Base-by-base conservation (phyloP, 177 flowering plant genomes). In the Telopea speciosissima region DNA sequence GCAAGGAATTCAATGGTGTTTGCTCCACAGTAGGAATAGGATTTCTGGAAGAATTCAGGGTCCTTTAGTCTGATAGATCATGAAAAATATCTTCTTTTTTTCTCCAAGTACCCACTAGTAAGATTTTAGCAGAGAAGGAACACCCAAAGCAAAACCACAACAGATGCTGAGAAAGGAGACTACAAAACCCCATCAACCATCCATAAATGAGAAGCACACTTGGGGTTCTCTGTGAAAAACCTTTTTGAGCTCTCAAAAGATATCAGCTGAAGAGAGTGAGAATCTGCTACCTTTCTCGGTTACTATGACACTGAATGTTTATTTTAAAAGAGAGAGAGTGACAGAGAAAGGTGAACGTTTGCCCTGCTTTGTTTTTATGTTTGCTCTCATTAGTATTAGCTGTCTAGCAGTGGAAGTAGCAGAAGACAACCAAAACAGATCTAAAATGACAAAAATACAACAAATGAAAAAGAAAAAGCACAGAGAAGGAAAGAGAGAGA, bases 1-100 rank as follows among this genome's bases (percentile, higher is more conserved):
- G 70, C 42, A 69, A 71, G 58, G 60, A 16, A 45, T 77, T 79
- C 70, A 82, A 76, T 59, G 66, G 78, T 33, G 75, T 79, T 76
- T 68, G 67, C 79, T 74, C 78, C 77, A 66, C 73, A 69, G 76
- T 58, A 70, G 70, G 71, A 81, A 70, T 71, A 78, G 81, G 83
- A 75, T 69, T 77, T 83, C 71, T 74, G 72, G 79, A 74, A 79
- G 68, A 63, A 77, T 79, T 74, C 79, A 13, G 28, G 80, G 82
- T 84, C 74, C 72, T 78, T 83, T 74, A 72, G 79, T 78, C 74
- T 79, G 85, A 80, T 78, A 80, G 73, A 28, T 28, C 31, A 28
- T 28, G 82, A 84, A 81, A 86, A 79, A 80, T 73, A 82, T 80
- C 81, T 78, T 80, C 54, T 9, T n/a, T 16, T 14, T n/a, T n/a